Evolutionary conservation across 192 early-diverging fungal species (phyloP).

Genomic region (Linnemannia exigua): DNA sequence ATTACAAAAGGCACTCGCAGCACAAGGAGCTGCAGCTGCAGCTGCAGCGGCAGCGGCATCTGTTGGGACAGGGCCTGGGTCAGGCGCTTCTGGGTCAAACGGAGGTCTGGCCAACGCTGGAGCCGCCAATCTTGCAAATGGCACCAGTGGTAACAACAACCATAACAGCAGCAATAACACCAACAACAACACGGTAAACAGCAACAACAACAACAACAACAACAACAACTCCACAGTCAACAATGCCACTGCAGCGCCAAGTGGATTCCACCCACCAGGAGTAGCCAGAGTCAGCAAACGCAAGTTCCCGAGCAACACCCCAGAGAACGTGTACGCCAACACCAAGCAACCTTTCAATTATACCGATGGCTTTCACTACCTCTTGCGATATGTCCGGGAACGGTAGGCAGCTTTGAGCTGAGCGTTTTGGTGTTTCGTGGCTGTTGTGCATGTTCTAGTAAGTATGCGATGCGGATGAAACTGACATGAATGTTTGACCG

Average conservation of each 20-base stretch:
- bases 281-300: constrained; percentile 55
- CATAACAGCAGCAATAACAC: constrained; percentile 17
- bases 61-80: neutral
- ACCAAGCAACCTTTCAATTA: constrained; percentile 92
- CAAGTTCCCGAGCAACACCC: constrained; percentile 60
- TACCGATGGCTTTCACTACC: constrained; percentile 93
- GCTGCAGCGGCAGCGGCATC: constrained; percentile 17
- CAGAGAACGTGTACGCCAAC: constrained; percentile 82
- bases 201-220: neutral
- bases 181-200: constrained; percentile 15
- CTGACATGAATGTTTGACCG: neutral
- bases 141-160: constrained; percentile 7
- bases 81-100: neutral
- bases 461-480: neutral
- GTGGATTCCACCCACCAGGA: constrained; percentile 22
- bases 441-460: neutral
- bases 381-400: constrained; percentile 85
- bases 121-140: constrained; percentile 10
- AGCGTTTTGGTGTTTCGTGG: neutral
- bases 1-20: constrained; percentile 43
- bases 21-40: constrained; percentile 27
- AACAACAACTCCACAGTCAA: neutral
- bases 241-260: neutral
- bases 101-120: neutral
- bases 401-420: constrained; percentile 57